These are phyloP conservation scores for Fusarium sublunatum DNA, from an alignment of 2,329 filamentous ascomycete species.

Conservation along the genomic window DNA sequence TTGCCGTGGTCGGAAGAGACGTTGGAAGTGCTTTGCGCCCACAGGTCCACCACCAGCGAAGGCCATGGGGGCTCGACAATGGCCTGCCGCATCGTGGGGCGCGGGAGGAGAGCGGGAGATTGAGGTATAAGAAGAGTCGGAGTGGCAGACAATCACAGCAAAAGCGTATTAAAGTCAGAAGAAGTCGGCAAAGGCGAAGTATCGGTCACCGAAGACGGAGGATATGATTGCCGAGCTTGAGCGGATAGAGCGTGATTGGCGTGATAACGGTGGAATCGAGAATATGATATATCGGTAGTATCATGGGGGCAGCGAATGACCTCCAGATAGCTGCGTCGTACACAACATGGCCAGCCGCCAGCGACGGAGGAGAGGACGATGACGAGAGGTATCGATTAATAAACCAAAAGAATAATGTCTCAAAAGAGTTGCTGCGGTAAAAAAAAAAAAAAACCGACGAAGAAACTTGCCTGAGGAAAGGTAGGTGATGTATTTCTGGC, in stretches of 20 bases:
- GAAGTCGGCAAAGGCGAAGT: constrained; percentile 9
- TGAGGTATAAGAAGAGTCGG: constrained; percentile 29
- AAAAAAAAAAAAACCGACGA: constrained; percentile 2
- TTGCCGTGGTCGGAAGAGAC: constrained; percentile 32
- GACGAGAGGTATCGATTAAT: constrained; percentile 2
- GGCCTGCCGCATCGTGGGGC: constrained; percentile 44
- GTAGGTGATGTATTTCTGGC: constrained; percentile 28
- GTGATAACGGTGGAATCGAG: constrained; percentile 27
- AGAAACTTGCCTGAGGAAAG: constrained; percentile 3
- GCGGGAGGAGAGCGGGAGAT: constrained; percentile 28
- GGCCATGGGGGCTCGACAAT: constrained; percentile 43
- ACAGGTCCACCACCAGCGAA: constrained; percentile 32
- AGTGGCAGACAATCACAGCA: constrained; percentile 11
- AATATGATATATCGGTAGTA: constrained; percentile 31
- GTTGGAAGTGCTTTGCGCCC: constrained; percentile 27
- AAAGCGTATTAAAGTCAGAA: constrained; percentile 16
- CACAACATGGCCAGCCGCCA: constrained; percentile 43
- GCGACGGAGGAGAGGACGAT: constrained; percentile 13
- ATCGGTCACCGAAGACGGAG: constrained; percentile 21
- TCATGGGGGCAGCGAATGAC: constrained; percentile 43
- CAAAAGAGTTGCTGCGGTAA: constrained; percentile 19
- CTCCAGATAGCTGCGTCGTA: constrained; percentile 32
- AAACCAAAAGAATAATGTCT: constrained; percentile 20
- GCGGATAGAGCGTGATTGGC: constrained; percentile 27
- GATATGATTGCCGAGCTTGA: constrained; percentile 27